Evolutionary conservation across 768 basidiomycete species (phyloP).

Genomic region (Ramaria rubella): DNA sequence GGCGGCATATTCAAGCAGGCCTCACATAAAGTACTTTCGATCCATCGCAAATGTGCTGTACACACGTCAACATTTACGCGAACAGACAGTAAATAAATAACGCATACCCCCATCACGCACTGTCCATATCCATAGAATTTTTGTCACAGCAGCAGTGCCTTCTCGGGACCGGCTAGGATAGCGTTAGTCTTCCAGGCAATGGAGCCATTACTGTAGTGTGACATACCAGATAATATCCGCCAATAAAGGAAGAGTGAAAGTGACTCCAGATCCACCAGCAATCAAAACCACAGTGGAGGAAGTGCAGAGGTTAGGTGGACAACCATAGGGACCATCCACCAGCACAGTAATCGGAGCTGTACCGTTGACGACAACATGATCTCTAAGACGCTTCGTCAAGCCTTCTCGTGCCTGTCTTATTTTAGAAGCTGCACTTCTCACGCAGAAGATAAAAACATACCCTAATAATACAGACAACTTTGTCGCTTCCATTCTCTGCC

Average conservation of each 20-base stretch:
- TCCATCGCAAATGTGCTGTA: constrained; percentile 31
- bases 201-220: neutral
- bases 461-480: neutral
- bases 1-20: too few relatives aligned
- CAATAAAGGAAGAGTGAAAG: constrained; percentile 41
- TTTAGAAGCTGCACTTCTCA: constrained; percentile 25
- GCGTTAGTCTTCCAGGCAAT: neutral
- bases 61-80: neutral
- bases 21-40: too few relatives aligned
- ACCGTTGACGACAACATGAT: constrained; percentile 23
- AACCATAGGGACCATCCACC: constrained; percentile 22
- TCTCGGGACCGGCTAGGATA: neutral
- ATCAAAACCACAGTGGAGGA: constrained; percentile 1
- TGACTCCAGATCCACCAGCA: constrained; percentile 38
- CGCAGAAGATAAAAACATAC: neutral
- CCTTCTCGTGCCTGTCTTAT: constrained; percentile 45
- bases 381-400: constrained; percentile 40
- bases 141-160: neutral
- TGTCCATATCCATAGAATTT: neutral
- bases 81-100: neutral
- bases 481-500: constrained; percentile 17
- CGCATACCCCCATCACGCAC: constrained; percentile 22
- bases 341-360: constrained; percentile 28
- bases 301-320: neutral
- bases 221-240: constrained; percentile 36